Base-by-base conservation (phyloP, 2,329 filamentous ascomycete species). In the Amylocarpus encephaloides region DNA sequence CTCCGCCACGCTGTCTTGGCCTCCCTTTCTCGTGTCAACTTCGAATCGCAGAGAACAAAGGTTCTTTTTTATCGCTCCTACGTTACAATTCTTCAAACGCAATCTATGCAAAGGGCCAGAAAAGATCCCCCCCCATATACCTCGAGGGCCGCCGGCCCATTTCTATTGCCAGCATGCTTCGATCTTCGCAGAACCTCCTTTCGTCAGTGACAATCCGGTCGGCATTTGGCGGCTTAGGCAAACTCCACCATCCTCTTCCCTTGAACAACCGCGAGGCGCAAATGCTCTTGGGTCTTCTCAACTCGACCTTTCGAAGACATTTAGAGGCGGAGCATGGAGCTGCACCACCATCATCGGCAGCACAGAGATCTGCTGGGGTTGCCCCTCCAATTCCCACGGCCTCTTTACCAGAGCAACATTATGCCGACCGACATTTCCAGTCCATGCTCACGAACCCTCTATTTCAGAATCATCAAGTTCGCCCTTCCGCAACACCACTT, bases 241-340 rank as follows among this genome's bases (percentile, higher is more conserved):
- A 56, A 62, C 71, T 85, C 36, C 73, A 76, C 57, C 70, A 68
- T 38, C 43, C 66, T 70, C 29, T 76, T 3, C 75, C 80, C 19
- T 70, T 82, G 13, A 78, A 73, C 22, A 70, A 73, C 4, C 73
- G 73, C 50, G 78, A 85, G 60, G 80, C 77, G 13, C 71, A 78
- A 54, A 75, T 79, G 58, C 70, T 86, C 6, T 73, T 85, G 36
- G 73, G 70, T 47, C 71, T 80, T 16, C 73, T 86, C 55, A 83
- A 79, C 18, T 74, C 72, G 36, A 84, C 80, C 11, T 86, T 86
- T 64, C 74, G 79, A 57, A 71, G 74, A 44, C 79, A 84, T 51
- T 73, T 86, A 38, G 80, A 85, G 59, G 72, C 70, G 47, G 74
- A 77, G 51, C 76, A 83, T 66, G 50, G 43, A 3, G 51, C 51